Conservation (phyloP, 345 rosid species). For the Eutrema yunnanense region DNA sequence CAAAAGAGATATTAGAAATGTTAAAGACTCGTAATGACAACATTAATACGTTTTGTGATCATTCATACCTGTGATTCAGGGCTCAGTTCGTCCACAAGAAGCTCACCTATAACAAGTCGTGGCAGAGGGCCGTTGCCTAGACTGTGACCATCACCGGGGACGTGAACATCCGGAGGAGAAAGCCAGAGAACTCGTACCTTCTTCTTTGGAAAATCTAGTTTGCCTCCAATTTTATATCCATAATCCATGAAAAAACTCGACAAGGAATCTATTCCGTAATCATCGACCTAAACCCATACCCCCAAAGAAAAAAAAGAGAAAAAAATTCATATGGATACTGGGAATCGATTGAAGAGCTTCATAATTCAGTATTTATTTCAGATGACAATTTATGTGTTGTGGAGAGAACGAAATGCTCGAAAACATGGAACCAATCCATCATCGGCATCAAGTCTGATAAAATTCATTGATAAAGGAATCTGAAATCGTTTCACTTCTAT, state of each 20-base stretch:
- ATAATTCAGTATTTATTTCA: too few species aligned
- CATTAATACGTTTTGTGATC: not conserved
- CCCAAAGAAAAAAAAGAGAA: not conserved
- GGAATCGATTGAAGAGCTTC: too few species aligned
- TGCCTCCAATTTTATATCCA: slow-evolving; percentile 60
- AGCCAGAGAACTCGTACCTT: slow-evolving; percentile 73
- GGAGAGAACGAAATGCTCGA: too few species aligned
- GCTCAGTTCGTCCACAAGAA: slow-evolving; percentile 73
- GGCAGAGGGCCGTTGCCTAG: slow-evolving; percentile 64
- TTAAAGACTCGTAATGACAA: not conserved
- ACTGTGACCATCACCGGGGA: slow-evolving; percentile 37
- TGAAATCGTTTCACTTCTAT: too few species aligned
- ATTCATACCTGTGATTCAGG: slow-evolving; percentile 55
- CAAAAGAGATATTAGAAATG: slow-evolving; percentile 2
- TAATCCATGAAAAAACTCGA: slow-evolving; percentile 66
- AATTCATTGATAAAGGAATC: too few species aligned
- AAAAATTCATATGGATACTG: too few species aligned
- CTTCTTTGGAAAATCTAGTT: slow-evolving; percentile 73
- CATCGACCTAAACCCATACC: slow-evolving; percentile 42
- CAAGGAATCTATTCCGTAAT: slow-evolving; percentile 73
- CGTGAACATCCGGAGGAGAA: slow-evolving; percentile 50
- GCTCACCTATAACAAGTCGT: slow-evolving; percentile 74
- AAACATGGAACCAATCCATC: too few species aligned
- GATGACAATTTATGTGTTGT: too few species aligned
- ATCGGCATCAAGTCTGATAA: too few species aligned